Conservation (phyloP, 257 asterid genomes). For the Solanum arcanum region DNA sequence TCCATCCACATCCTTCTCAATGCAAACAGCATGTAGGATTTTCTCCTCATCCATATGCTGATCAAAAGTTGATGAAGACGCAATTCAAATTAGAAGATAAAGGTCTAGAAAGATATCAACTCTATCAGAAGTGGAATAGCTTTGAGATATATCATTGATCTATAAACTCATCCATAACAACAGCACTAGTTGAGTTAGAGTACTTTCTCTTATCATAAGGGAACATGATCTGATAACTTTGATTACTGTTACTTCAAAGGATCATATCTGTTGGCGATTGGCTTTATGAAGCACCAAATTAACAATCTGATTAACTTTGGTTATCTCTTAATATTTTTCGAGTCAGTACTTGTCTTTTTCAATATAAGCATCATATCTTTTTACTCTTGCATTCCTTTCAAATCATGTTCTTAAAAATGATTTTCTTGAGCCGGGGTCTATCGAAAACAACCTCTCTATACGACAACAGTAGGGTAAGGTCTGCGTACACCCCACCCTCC, state of each 20-base stretch:
- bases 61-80: slow-evolving; percentile 5
- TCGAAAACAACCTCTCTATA: background rate
- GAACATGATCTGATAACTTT: background rate
- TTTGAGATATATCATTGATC: background rate
- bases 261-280: background rate
- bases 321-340: background rate
- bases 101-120: background rate
- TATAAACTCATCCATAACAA: background rate
- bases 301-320: background rate
- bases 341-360: background rate
- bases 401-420: background rate
- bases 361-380: background rate
- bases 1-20: slow-evolving; percentile 97
- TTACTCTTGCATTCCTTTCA: background rate
- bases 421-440: background rate
- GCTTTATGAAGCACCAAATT: background rate
- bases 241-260: background rate
- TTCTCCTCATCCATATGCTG: slow-evolving; percentile 88
- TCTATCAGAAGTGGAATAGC: background rate
- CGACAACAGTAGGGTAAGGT: background rate
- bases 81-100: background rate
- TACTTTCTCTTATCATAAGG: background rate
- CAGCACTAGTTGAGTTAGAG: background rate
- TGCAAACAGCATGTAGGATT: slow-evolving; percentile 64
- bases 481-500: background rate